Base-by-base conservation (phyloP, 2,329 filamentous ascomycete genomes). In the Exophiala sp. region DNA sequence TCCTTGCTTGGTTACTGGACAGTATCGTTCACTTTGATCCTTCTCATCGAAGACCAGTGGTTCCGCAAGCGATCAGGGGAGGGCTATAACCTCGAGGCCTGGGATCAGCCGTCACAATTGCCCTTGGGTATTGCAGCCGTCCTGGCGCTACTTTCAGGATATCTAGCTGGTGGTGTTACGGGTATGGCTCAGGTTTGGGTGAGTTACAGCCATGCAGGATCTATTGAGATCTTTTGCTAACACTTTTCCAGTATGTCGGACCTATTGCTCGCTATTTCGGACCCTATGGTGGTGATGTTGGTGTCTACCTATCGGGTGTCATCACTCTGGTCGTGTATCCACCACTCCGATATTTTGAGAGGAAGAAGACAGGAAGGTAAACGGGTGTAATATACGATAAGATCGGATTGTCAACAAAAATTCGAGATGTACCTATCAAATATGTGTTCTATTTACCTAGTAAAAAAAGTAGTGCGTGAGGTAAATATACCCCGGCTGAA, bases 111-210 rank as follows among this genome's bases (percentile, higher is more conserved):
- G 0, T 61, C 57, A n/a, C 65, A 68, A 32, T 62, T 78, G 36
- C 75, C 75, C 1, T 51, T 69, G 5, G 75, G 75, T 18, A 24
- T 59, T 14, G 61, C 63, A 7, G 63, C 63, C 5, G 49, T 60
- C 38, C 49, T 58, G 20, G 48, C 63, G 5, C 46, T 64, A 12
- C 47, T 60, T 24, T 45, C 61, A 7, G 61, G 57, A 18, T 63
- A 63, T 53, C 71, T 86, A 35, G 77, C 77, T 16, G 87, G 87
- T n/a, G 85, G 87, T 64, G 76, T 88, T 1, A 72, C 81, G 3
- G 86, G 87, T 5, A 89, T 89, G 84, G 79, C 79, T 29, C 86
- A 90, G 69, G 69, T 75, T 0, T 89, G 86, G 85, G 55, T 58
- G 38, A 54, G 55, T 58, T 5, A 3, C 21, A 10, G 9, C n/a